Evolutionary conservation across 345 rosid species (phyloP).

Genomic region (Eucalyptus lansdowneana): DNA sequence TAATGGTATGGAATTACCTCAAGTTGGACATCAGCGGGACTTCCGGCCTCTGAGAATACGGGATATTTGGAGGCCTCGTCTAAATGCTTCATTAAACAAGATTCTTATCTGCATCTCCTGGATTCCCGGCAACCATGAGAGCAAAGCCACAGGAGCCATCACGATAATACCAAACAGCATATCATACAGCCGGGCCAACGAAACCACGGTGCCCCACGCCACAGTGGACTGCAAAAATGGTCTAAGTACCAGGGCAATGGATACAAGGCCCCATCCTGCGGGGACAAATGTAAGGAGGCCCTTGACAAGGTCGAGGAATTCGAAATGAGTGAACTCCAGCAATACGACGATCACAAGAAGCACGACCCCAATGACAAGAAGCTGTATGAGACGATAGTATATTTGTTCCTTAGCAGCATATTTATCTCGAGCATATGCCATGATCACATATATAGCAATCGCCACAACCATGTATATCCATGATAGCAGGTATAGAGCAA

Average conservation of each 20-base stretch:
- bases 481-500: constrained; percentile 49
- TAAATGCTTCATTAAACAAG: constrained; percentile 79
- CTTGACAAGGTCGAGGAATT: constrained; percentile 47
- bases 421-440: constrained; percentile 55
- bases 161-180: constrained; percentile 64
- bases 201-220: constrained; percentile 63
- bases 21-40: constrained; percentile 5
- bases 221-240: constrained; percentile 20
- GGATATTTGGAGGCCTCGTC: constrained; percentile 87
- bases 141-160: constrained; percentile 64
- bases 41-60: constrained; percentile 52
- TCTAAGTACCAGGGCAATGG: constrained; percentile 52
- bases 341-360: constrained; percentile 32
- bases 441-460: constrained; percentile 32
- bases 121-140: constrained; percentile 90
- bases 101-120: constrained; percentile 81
- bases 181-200: constrained; percentile 75
- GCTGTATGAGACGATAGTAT: constrained; percentile 58
- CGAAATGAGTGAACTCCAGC: constrained; percentile 31
- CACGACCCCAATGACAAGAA: constrained; percentile 23
- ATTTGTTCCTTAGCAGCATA: constrained; percentile 57
- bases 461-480: constrained; percentile 56
- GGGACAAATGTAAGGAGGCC: constrained; percentile 78
- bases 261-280: constrained; percentile 82
- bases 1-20: constrained; percentile 3